Percentiles rank a stretch among this genome's conserved stretches.
Evolutionary conservation across 2,329 filamentous ascomycete genomes (phyloP).

Genomic region (Eutypella sp.): DNA sequence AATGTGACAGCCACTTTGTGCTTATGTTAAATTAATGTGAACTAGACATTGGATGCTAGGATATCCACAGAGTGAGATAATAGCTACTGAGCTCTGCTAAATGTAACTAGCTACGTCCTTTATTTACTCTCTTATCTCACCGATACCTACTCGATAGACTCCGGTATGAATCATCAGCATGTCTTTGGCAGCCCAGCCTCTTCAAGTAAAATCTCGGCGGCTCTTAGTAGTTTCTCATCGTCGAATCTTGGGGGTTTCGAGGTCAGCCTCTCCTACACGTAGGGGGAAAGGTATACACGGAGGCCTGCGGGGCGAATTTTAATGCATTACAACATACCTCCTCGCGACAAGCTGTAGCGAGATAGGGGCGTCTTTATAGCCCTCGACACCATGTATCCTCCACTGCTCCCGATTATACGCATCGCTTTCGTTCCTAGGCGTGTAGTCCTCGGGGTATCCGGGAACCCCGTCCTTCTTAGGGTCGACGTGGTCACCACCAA

Average conservation of each 20-base stretch:
- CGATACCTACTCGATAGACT: too few species aligned
- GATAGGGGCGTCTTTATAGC: slow-evolving; percentile 34
- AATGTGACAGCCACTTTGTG: too few species aligned
- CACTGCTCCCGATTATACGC: slow-evolving; percentile 26
- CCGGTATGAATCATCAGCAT: slow-evolving; percentile 8
- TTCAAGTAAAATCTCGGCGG: slow-evolving; percentile 27
- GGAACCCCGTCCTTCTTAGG: slow-evolving; percentile 1
- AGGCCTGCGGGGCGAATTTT: background rate
- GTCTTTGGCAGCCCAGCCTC: slow-evolving; percentile 24
- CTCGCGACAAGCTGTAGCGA: slow-evolving; percentile 34
- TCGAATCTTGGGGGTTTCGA: slow-evolving; percentile 24
- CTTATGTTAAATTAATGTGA: too few species aligned
- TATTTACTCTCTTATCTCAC: too few species aligned
- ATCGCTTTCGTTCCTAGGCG: slow-evolving; percentile 14
- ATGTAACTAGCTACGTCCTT: too few species aligned
- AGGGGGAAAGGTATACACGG: background rate
- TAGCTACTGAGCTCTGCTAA: too few species aligned
- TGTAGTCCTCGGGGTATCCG: slow-evolving; percentile 15
- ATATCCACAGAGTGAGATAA: too few species aligned
- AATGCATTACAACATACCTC: slow-evolving; percentile 17
- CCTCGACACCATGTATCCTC: slow-evolving; percentile 28
- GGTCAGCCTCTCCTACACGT: background rate
- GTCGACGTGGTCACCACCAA: slow-evolving; percentile 18
- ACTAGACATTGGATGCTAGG: too few species aligned
- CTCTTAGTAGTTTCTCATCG: slow-evolving; percentile 32